phyloP scores from a whole-genome alignment of 345 rosid species.

The Eutrema heterophyllum region DNA sequence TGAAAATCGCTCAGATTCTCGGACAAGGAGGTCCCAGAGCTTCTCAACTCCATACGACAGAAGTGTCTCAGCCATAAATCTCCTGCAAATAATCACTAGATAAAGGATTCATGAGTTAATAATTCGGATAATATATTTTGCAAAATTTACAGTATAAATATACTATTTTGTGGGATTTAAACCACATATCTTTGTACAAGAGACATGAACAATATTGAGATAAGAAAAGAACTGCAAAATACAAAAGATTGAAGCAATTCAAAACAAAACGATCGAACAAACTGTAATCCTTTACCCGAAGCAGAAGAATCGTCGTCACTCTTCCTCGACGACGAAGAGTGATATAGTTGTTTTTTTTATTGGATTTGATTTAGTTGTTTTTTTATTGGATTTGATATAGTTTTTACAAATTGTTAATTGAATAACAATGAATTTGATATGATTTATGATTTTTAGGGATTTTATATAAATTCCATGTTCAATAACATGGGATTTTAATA shows the following conservation, averaged over 20 bases:
- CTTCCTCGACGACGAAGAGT: too few relatives aligned
- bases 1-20: conserved; percentile 22
- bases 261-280: too few relatives aligned
- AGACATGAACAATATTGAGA: neutral
- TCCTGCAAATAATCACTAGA: neutral
- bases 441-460: too few relatives aligned
- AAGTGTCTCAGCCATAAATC: conserved; percentile 34
- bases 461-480: too few relatives aligned
- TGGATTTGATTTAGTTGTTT: too few relatives aligned
- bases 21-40: conserved; percentile 21
- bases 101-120: neutral
- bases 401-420: too few relatives aligned
- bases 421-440: too few relatives aligned
- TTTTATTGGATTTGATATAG: too few relatives aligned
- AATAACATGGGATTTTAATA: too few relatives aligned
- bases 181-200: neutral
- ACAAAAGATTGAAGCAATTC: neutral
- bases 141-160: neutral
- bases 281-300: too few relatives aligned
- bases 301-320: too few relatives aligned
- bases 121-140: neutral
- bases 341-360: too few relatives aligned
- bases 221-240: neutral
- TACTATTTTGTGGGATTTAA: neutral
- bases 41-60: conserved; percentile 24